A percentile compares a stretch with the other conserved stretches of the same genome.
Evolutionary conservation across 2,329 filamentous ascomycete species (phyloP).

Genomic region (Venturia pyrina): DNA sequence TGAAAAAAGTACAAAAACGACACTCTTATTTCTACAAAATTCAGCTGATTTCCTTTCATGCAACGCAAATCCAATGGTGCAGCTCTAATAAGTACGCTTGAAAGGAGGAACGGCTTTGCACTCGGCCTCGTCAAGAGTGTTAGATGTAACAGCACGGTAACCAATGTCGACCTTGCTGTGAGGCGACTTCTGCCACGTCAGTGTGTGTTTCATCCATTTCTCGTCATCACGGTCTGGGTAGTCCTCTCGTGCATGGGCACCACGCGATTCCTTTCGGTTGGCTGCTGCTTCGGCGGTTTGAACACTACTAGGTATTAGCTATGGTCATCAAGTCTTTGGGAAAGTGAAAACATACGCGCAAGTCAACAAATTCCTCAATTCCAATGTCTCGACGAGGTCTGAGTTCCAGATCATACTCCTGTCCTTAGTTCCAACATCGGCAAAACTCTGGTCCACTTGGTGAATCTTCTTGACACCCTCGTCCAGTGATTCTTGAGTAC

Average conservation of each 20-base stretch:
- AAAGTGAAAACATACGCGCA: slow-evolving; percentile 65
- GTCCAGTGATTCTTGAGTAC: slow-evolving; percentile 85
- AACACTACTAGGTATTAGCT: slow-evolving; percentile 30
- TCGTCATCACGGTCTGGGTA: slow-evolving; percentile 89
- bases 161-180: slow-evolving; percentile 78
- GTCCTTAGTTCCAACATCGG: slow-evolving; percentile 88
- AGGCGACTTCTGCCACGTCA: slow-evolving; percentile 88
- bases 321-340: neutral
- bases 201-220: slow-evolving; percentile 99
- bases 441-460: slow-evolving; percentile 71
- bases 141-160: slow-evolving; percentile 74
- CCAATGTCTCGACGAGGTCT: slow-evolving; percentile 90
- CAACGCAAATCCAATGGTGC: neutral
- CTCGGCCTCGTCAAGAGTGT: slow-evolving; percentile 87
- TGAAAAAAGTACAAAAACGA: neutral
- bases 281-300: slow-evolving; percentile 89
- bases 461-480: slow-evolving; percentile 84
- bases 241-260: slow-evolving; percentile 94
- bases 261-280: slow-evolving; percentile 93
- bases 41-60: neutral
- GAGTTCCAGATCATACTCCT: slow-evolving; percentile 99
- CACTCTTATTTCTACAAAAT: neutral
- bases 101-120: slow-evolving; percentile 95
- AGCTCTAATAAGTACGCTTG: slow-evolving; percentile 74
- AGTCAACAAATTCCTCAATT: slow-evolving; percentile 88